Evolutionary conservation across 1,284 basidiomycete genomes (phyloP).

Genomic region (Rhodotorula mucilaginosa): DNA sequence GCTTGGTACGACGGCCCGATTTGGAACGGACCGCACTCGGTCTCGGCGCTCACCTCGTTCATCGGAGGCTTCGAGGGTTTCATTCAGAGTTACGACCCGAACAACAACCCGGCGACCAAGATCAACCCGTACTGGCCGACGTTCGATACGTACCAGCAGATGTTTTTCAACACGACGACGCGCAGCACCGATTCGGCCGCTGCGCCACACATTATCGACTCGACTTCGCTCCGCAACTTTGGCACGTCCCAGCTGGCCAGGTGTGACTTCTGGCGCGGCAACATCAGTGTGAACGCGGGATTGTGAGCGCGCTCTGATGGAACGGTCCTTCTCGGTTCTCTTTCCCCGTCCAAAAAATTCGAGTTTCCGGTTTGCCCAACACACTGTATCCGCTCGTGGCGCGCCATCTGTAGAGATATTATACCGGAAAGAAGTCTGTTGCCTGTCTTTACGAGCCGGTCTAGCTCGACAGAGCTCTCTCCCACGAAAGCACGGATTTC

Average conservation of each 20-base stretch:
- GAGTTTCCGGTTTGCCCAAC: too few relatives aligned
- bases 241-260: not conserved
- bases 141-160: not conserved
- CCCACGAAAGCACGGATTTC: too few relatives aligned
- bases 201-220: not conserved
- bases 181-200: not conserved
- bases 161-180: slow-evolving; percentile 4
- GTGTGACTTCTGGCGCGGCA: slow-evolving; percentile 9
- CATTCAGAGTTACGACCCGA: not conserved
- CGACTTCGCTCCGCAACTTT: not conserved
- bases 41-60: slow-evolving; percentile 3
- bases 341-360: too few relatives aligned
- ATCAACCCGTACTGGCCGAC: slow-evolving; percentile 9
- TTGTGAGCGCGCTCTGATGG: not conserved
- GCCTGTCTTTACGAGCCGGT: not conserved
- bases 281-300: slow-evolving; percentile 2
- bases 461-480: too few relatives aligned
- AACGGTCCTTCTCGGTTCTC: too few relatives aligned
- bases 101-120: slow-evolving; percentile 2
- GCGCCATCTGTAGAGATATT: too few relatives aligned
- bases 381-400: too few relatives aligned
- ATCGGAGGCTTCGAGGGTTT: slow-evolving; percentile 3
- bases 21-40: not conserved
- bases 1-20: not conserved
- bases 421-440: not conserved